Evolutionary conservation across 1,284 basidiomycete genomes (phyloP).

Genomic region (Tilletiopsis washingtonensis): DNA sequence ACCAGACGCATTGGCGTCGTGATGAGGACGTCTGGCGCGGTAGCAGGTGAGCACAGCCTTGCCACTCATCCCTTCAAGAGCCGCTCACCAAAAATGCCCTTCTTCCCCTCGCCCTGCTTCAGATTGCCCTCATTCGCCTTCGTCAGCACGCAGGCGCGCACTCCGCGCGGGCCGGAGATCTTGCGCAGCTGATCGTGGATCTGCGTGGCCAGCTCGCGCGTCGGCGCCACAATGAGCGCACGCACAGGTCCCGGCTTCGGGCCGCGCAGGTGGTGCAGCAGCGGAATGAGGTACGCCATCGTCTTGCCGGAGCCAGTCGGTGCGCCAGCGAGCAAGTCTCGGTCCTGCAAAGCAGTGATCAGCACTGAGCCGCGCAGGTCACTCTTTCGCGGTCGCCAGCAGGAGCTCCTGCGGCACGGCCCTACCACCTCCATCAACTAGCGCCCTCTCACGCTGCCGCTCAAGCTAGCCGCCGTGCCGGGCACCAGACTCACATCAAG

Average conservation of each 20-base stretch:
- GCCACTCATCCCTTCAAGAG: background rate
- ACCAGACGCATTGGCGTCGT: constrained; percentile 43
- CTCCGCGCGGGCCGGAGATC: constrained; percentile 17
- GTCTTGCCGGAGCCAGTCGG: constrained; percentile 46
- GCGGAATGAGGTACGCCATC: constrained; percentile 39
- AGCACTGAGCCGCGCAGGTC: constrained; percentile 54
- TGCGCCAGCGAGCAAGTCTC: constrained; percentile 54
- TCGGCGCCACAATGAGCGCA: constrained; percentile 41
- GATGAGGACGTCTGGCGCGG: constrained; percentile 37
- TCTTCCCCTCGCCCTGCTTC: constrained; percentile 7
- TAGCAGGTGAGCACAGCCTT: background rate
- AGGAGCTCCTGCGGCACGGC: background rate
- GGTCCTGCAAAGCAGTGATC: constrained; percentile 84
- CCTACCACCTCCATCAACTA: too few relatives aligned
- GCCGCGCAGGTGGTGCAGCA: constrained; percentile 32
- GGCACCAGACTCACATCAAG: too few relatives aligned
- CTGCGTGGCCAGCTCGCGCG: constrained; percentile 41
- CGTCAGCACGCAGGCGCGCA: constrained; percentile 35
- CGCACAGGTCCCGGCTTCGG: constrained; percentile 12
- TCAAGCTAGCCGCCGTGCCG: too few relatives aligned
- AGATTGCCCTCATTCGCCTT: constrained; percentile 7
- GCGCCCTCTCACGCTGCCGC: too few relatives aligned
- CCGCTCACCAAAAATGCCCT: constrained; percentile 10
- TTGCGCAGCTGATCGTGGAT: constrained; percentile 36
- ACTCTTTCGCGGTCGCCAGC: constrained; percentile 1